phyloP scores from a whole-genome alignment of 371 early-diverging fungal genomes.

The Lichtheimia corymbifera region DNA sequence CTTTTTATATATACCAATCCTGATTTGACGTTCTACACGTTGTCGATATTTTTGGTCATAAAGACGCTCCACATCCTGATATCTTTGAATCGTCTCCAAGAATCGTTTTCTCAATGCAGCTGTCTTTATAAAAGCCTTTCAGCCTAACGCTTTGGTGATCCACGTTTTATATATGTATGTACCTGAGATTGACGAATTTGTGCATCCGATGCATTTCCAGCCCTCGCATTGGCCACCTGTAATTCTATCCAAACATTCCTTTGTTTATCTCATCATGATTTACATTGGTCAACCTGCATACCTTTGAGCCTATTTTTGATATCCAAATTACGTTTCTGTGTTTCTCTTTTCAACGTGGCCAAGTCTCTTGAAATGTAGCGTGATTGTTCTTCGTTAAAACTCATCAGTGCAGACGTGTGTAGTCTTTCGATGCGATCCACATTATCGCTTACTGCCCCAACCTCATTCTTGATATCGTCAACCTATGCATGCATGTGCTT shows the following conservation, averaged over 20 bases:
- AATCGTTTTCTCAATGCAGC: conserved; percentile 76
- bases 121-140: conserved; percentile 35
- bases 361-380: conserved; percentile 30
- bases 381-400: conserved; percentile 43
- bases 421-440: conserved; percentile 37
- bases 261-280: conserved; percentile 21
- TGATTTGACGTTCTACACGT: conserved; percentile 82
- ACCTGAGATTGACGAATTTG: conserved; percentile 43
- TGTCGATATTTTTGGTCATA: conserved; percentile 83
- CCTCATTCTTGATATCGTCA: conserved; percentile 30
- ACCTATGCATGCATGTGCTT: conserved; percentile 22
- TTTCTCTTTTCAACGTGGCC: conserved; percentile 27
- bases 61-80: conserved; percentile 76
- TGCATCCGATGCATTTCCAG: conserved; percentile 27
- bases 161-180: not conserved
- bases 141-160: not conserved
- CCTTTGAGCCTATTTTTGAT: conserved; percentile 38
- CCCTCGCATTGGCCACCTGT: conserved; percentile 23
- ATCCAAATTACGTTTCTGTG: conserved; percentile 30
- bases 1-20: conserved; percentile 67
- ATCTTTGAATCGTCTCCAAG: conserved; percentile 78
- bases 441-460: conserved; percentile 34
- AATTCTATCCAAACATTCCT: conserved; percentile 18
- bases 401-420: conserved; percentile 37
- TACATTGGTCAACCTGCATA: conserved; percentile 8